Evolutionary conservation across 2,329 filamentous ascomycete species (phyloP).

Genomic region (Calonectria hawksworthii): DNA sequence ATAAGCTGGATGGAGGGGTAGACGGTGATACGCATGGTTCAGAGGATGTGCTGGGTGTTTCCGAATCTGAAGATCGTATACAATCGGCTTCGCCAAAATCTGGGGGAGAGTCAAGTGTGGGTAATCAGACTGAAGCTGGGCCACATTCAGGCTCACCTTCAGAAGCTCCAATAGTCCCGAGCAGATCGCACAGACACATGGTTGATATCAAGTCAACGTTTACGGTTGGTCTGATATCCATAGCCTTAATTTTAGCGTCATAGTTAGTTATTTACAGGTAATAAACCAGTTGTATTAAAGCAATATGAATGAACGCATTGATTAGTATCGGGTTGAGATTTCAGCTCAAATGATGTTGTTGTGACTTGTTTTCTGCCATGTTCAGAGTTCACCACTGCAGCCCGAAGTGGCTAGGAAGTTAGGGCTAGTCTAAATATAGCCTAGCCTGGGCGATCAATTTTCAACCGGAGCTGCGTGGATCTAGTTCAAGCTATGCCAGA

Average conservation of each 20-base stretch:
- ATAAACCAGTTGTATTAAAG: background rate
- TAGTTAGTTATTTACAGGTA: background rate
- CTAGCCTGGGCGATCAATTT: too few species aligned
- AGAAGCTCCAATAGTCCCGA: background rate
- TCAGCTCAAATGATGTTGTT: too few species aligned
- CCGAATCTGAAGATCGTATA: background rate
- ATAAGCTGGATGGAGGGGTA: background rate
- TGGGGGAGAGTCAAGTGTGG: background rate
- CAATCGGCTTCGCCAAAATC: background rate
- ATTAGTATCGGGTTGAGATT: background rate
- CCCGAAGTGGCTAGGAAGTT: too few species aligned
- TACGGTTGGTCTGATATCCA: background rate
- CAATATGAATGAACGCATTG: background rate
- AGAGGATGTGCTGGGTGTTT: background rate
- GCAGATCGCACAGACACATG: background rate
- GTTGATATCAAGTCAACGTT: background rate
- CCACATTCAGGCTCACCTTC: background rate
- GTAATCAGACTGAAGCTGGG: background rate
- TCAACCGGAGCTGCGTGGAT: too few species aligned
- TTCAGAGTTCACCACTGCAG: too few species aligned
- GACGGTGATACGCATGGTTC: background rate
- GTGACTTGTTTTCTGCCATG: too few species aligned
- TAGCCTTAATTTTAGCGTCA: background rate
- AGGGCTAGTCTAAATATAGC: too few species aligned
- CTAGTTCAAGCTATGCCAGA: too few species aligned